These are phyloP conservation scores for Eimeria sp. DNA, from an alignment of 169 alveolate genomes.

Conservation along the genomic window DNA sequence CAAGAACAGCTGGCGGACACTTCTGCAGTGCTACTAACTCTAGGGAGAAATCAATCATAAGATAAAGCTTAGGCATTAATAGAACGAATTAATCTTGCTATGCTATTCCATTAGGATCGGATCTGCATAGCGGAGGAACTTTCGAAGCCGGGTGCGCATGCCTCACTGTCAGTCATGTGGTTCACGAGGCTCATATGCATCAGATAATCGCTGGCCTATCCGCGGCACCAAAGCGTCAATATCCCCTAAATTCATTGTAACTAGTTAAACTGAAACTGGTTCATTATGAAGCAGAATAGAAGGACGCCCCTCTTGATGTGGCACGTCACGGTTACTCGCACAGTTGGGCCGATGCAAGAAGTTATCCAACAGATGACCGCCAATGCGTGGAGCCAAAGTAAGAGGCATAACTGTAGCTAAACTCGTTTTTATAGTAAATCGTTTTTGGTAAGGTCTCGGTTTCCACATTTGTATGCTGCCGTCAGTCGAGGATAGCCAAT, in stretches of 20 bases:
- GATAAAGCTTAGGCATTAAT: no score
- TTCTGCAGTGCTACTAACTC: neutral
- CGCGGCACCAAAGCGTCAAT: neutral
- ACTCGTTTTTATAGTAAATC: neutral
- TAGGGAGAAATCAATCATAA: neutral
- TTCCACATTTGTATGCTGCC: neutral
- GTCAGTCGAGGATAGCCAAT: conserved; percentile 64
- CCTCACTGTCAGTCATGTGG: neutral
- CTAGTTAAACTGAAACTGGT: neutral
- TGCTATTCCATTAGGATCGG: neutral
- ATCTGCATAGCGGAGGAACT: neutral
- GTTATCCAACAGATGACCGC: neutral
- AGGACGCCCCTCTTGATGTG: neutral
- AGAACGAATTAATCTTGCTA: neutral
- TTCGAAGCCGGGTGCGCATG: conserved; percentile 29
- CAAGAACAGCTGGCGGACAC: neutral
- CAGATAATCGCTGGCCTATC: neutral
- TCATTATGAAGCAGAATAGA: neutral
- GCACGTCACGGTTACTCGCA: neutral
- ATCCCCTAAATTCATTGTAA: neutral
- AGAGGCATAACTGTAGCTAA: neutral
- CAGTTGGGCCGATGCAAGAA: conserved; percentile 6
- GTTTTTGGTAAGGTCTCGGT: neutral
- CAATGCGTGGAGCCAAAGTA: neutral
- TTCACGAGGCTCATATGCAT: conserved; percentile 25